These are phyloP conservation scores for Alternaria infectoria DNA, from an alignment of 2,329 filamentous ascomycete genomes.

Conservation along the genomic window DNA sequence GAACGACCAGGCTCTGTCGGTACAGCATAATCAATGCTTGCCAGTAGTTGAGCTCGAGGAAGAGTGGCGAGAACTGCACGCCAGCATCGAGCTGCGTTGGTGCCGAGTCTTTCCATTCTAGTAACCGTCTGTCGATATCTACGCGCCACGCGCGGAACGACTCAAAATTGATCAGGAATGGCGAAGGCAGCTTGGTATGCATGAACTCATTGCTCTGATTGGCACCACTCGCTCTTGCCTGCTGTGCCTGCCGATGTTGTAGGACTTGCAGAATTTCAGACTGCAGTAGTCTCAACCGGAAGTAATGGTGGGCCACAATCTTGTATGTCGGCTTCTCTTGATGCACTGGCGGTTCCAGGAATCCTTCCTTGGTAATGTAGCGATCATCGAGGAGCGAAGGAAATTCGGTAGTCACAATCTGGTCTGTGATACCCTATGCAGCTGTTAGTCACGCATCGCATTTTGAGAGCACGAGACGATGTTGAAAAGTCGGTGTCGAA, in stretches of 20 bases:
- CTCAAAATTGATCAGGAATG: conserved; percentile 82
- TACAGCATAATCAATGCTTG: conserved; percentile 97
- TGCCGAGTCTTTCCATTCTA: conserved; percentile 84
- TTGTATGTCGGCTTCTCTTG: conserved; percentile 79
- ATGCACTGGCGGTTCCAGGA: conserved; percentile 66
- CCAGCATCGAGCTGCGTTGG: conserved; percentile 80
- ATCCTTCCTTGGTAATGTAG: conserved; percentile 81
- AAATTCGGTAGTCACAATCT: conserved; percentile 94
- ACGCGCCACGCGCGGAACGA: conserved; percentile 88
- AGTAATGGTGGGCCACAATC: conserved; percentile 88
- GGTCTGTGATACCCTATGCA: conserved; percentile 76
- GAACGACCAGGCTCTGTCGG: conserved; percentile 85
- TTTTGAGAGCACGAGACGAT: neutral
- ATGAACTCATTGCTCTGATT: conserved; percentile 74
- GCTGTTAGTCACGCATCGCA: conserved; percentile 10
- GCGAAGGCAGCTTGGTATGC: conserved; percentile 79
- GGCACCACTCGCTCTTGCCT: conserved; percentile 70
- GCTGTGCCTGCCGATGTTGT: conserved; percentile 87
- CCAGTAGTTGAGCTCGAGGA: conserved; percentile 96
- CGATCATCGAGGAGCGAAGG: conserved; percentile 87
- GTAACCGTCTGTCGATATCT: conserved; percentile 82
- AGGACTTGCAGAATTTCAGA: conserved; percentile 95
- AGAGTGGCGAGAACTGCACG: conserved; percentile 87
- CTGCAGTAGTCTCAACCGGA: conserved; percentile 84
- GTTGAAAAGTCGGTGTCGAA: neutral